These are phyloP conservation scores for Pythium folliculosum DNA, from an alignment of 352 stramenopile species.

Conservation along the genomic window DNA sequence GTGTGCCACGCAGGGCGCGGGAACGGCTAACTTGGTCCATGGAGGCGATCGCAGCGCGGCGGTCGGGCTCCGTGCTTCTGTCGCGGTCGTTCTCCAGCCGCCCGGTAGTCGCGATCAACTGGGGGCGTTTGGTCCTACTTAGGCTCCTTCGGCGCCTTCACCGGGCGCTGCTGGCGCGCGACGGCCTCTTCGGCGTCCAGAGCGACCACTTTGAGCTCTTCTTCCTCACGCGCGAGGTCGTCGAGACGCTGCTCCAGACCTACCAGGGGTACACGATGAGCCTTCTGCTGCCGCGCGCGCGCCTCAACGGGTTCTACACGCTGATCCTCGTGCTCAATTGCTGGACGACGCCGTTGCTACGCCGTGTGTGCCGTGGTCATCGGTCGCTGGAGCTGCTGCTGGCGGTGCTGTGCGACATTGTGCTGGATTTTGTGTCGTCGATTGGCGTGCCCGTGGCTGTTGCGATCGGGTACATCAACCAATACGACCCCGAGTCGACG, in stretches of 20 bases:
- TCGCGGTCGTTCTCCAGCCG: background rate
- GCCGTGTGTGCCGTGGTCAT: background rate
- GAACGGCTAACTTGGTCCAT: background rate
- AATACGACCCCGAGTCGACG: conserved; percentile 9
- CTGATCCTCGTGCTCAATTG: conserved; percentile 29
- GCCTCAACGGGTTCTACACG: conserved; percentile 26
- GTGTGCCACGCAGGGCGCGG: background rate
- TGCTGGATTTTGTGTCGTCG: conserved; percentile 27
- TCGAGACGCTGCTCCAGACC: conserved; percentile 25
- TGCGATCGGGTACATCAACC: conserved; percentile 5
- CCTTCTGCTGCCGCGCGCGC: conserved; percentile 9
- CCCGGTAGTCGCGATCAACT: background rate
- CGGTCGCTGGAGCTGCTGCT: conserved; percentile 19
- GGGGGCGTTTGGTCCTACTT: background rate
- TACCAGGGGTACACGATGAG: conserved; percentile 29
- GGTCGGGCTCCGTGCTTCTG: background rate
- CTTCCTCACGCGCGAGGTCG: conserved; percentile 24
- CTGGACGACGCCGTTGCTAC: conserved; percentile 11
- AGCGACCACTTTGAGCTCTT: conserved; percentile 29
- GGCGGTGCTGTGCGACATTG: conserved; percentile 22
- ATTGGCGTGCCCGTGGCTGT: conserved; percentile 22
- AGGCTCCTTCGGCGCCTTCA: background rate
- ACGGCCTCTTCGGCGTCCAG: conserved; percentile 27
- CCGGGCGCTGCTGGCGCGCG: background rate
- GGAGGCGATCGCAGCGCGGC: background rate